phyloP scores from a whole-genome alignment of 192 early-diverging fungal species.

The Backusella circina region DNA sequence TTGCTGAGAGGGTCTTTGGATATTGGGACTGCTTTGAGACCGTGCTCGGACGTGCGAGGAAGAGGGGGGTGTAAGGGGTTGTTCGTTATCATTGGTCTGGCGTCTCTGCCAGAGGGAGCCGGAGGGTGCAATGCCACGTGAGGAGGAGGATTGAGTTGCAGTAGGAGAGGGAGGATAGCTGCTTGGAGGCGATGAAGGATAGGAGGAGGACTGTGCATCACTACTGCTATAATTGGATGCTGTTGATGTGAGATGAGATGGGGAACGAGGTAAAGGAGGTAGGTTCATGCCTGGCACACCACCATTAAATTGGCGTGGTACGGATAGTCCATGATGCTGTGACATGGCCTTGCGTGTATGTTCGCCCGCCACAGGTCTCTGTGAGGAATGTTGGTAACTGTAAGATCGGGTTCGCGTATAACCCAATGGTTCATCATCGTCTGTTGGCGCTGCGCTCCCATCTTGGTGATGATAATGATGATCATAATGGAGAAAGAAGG shows the following conservation, averaged over 20 bases:
- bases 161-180: conserved; percentile 1
- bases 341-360: not conserved
- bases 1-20: conserved; percentile 25
- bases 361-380: not conserved
- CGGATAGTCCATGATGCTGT: not conserved
- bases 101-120: not conserved
- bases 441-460: no score
- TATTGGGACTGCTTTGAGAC: conserved; percentile 57
- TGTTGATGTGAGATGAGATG: not conserved
- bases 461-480: conserved; percentile 29
- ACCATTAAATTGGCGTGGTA: not conserved
- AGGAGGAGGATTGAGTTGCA: not conserved
- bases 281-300: not conserved
- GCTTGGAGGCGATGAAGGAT: conserved; percentile 49
- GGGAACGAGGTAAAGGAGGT: conserved; percentile 29
- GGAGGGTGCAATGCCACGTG: not conserved
- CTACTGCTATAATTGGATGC: not conserved
- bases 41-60: conserved; percentile 37
- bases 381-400: not conserved
- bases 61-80: conserved; percentile 7
- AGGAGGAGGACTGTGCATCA: conserved; percentile 38
- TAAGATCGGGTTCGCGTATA: not conserved
- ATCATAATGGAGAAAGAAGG: conserved; percentile 31
- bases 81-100: not conserved
- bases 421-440: conserved; percentile 31